These are phyloP conservation scores for Arthrobotrys megalospora DNA, from an alignment of 2,329 filamentous ascomycete genomes.

Conservation along the genomic window DNA sequence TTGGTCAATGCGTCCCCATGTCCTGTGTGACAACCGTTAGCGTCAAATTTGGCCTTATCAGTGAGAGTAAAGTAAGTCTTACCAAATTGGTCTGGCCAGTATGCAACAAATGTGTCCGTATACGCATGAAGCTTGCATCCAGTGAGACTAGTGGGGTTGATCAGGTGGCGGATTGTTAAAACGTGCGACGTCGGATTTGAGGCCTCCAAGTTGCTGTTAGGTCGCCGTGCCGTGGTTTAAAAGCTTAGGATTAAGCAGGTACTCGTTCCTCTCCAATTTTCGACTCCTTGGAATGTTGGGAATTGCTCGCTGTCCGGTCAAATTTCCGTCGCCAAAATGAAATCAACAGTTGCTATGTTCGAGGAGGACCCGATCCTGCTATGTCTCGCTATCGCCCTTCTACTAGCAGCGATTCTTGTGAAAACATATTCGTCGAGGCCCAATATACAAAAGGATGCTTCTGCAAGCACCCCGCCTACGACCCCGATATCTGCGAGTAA, in stretches of 20 bases:
- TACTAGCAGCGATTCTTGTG: neutral
- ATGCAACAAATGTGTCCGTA: slow-evolving; percentile 26
- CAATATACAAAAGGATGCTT: neutral
- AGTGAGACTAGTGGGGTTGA: slow-evolving; percentile 7
- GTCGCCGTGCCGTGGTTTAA: no score
- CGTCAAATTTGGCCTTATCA: neutral
- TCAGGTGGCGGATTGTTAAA: slow-evolving; percentile 1
- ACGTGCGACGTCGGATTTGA: neutral
- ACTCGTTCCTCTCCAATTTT: neutral
- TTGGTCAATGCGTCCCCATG: neutral
- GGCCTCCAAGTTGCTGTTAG: no score
- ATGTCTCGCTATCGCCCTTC: slow-evolving; percentile 21
- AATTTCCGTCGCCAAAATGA: slow-evolving; percentile 1
- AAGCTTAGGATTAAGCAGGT: no score
- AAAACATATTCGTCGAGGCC: slow-evolving; percentile 10
- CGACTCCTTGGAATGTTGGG: neutral
- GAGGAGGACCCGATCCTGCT: slow-evolving; percentile 10
- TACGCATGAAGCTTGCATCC: slow-evolving; percentile 19
- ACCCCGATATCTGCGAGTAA: slow-evolving; percentile 4
- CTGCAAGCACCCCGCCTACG: neutral
- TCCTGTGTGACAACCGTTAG: neutral
- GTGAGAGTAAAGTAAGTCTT: neutral
- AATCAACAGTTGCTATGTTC: slow-evolving; percentile 7
- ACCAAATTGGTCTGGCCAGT: slow-evolving; percentile 11
- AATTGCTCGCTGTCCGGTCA: neutral